phyloP scores from a whole-genome alignment of 2,329 filamentous ascomycete species.

The Stenocarpella maydis region DNA sequence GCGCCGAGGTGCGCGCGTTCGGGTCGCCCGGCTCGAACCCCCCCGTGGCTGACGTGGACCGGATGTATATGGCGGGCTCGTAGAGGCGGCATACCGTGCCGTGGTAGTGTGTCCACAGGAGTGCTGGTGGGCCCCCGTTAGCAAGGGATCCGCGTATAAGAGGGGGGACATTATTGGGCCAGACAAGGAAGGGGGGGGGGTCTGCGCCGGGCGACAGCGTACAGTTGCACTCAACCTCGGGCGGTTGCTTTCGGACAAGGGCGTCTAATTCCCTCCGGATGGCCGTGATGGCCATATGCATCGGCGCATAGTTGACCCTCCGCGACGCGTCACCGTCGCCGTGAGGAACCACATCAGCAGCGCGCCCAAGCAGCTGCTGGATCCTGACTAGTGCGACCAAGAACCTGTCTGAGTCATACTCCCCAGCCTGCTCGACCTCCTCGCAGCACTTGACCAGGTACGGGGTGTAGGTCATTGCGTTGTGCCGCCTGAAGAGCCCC shows the following conservation, averaged over 20 bases:
- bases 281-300: conserved; percentile 46
- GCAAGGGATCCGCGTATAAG: not conserved
- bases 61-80: conserved; percentile 48
- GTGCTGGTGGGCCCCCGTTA: conserved; percentile 39
- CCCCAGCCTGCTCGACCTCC: conserved; percentile 39
- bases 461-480: conserved; percentile 43
- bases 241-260: conserved; percentile 33
- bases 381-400: conserved; percentile 46
- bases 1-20: conserved; percentile 44
- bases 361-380: conserved; percentile 45
- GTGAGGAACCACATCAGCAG: conserved; percentile 41
- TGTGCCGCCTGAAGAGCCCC: conserved; percentile 45
- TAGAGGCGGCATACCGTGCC: conserved; percentile 47
- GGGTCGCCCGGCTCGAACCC: conserved; percentile 36
- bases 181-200: too few species aligned
- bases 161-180: too few species aligned
- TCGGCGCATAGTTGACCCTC: conserved; percentile 39
- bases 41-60: conserved; percentile 32
- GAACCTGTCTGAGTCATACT: conserved; percentile 45
- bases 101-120: conserved; percentile 47
- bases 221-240: conserved; percentile 40
- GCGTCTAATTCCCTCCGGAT: conserved; percentile 46
- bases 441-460: conserved; percentile 48
- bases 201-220: not conserved
- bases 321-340: conserved; percentile 32